Conservation (phyloP, 805 yeast genomes). For the Candida parachauliodes region DNA sequence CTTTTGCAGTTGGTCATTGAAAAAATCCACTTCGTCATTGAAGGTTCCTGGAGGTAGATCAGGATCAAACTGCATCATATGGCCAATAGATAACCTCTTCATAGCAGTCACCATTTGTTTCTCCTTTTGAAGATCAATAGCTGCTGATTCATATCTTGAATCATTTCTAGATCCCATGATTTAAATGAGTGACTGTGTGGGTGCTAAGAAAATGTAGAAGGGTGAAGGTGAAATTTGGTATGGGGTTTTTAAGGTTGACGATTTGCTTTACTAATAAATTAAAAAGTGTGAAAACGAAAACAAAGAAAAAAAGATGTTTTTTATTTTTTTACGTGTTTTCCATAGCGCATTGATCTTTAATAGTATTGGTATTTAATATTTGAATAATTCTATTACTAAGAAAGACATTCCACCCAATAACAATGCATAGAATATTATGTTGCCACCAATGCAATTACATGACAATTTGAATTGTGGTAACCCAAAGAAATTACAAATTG, state of each 20-base stretch:
- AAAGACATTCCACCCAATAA: constrained; percentile 9
- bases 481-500: constrained; percentile 68
- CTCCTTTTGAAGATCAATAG: constrained; percentile 73
- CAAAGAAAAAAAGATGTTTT: neutral
- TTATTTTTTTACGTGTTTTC: neutral
- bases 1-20: neutral
- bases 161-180: constrained; percentile 1
- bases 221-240: neutral
- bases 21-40: constrained; percentile 22
- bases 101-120: constrained; percentile 69
- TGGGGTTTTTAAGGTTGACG: neutral
- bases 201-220: neutral
- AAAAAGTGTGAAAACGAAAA: neutral
- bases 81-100: constrained; percentile 70
- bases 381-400: neutral
- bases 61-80: constrained; percentile 60
- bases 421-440: constrained; percentile 11
- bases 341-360: neutral
- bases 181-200: neutral
- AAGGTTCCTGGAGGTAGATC: constrained; percentile 53
- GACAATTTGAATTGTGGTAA: constrained; percentile 45
- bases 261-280: constrained; percentile 1
- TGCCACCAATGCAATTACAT: constrained; percentile 9
- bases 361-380: neutral
- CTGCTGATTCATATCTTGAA: constrained; percentile 39